Evolutionary conservation across 345 rosid species (phyloP), one percentile per base, ranked within the genome.

Genomic region (Viola odorata): DNA sequence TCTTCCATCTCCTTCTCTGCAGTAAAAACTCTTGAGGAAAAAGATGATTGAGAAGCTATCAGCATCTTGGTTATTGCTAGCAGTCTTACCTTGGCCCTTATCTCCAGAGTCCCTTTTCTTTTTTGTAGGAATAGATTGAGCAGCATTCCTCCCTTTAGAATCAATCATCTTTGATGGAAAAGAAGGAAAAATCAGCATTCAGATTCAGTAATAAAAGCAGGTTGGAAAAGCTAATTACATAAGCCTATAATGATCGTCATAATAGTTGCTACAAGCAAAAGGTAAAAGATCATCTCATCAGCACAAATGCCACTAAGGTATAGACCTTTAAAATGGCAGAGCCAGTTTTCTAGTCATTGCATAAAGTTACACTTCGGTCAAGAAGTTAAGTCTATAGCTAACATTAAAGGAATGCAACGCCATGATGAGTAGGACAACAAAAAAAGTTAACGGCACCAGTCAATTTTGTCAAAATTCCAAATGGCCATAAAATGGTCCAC

Each of bases 71-170:
- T 74, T 77, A 58, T 63, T 65, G 57, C 72, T 50, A 45, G 64
- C 67, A 70, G 60, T 63, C 73, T 67, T 80, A 62, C 42, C 69
- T 56, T 73, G 81, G 12, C 74, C 83, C 62, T 75, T 72, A 12
- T 83, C 91, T 42, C 73, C 87, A 13, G 53, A 60, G 45, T 85
- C 84, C 71, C 69, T 83, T 74, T 76, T 90, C 88, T 85, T 94
- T 79, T 80, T 90, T 36, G 70, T 64, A 1, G 83, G 82, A 54
- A 83, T 73, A 23, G 91, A 64, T 40, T 82, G 91, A 81, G 83
- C 66, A 41, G 56, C 80, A 68, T 66, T 82, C 74, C 90, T 87
- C 38, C 88, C 89, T 80, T 78, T 80, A n/a, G 64, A 70, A 71
- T 78, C 86, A 63, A 41, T 69, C n/a, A 65, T 65, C 91, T 77